These are phyloP conservation scores for Boletus edulis DNA, from an alignment of 768 basidiomycete genomes.

Conservation along the genomic window DNA sequence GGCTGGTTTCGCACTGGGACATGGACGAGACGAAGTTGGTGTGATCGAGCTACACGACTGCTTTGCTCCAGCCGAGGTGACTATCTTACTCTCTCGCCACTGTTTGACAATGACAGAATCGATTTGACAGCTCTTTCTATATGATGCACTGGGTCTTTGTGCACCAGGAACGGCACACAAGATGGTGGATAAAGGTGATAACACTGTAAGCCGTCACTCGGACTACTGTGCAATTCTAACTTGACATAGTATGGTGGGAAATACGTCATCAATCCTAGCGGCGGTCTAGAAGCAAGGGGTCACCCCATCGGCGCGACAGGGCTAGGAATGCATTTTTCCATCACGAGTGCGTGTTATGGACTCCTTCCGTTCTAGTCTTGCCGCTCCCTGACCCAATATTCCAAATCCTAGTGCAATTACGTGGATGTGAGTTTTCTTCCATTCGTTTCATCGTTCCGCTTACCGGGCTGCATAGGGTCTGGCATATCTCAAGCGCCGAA, in stretches of 20 bases:
- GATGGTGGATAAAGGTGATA: conserved; percentile 71
- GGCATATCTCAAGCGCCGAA: conserved; percentile 76
- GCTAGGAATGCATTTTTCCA: conserved; percentile 79
- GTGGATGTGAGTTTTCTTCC: conserved; percentile 45
- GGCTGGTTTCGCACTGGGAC: conserved; percentile 61
- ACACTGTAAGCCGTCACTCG: conserved; percentile 50
- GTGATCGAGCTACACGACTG: conserved; percentile 84
- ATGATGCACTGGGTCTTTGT: conserved; percentile 75
- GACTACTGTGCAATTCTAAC: not conserved
- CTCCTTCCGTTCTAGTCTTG: not conserved
- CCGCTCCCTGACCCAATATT: not conserved
- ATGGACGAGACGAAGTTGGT: conserved; percentile 67
- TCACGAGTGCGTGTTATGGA: conserved; percentile 52
- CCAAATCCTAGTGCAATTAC: conserved; percentile 61
- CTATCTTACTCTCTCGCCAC: not conserved
- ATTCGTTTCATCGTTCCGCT: not conserved
- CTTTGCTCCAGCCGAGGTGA: conserved; percentile 76
- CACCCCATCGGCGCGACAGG: conserved; percentile 81
- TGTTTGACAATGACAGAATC: not conserved
- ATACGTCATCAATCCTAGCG: conserved; percentile 78
- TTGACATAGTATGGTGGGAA: conserved; percentile 68
- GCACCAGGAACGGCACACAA: conserved; percentile 61
- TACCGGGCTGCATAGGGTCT: conserved; percentile 47
- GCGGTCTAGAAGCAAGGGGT: conserved; percentile 83
- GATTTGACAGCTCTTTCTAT: conserved; percentile 60